A percentile compares a stretch with the other conserved stretches of the same genome.
Conservation (phyloP, 306 rosid genomes). For the Vicia sativa region DNA sequence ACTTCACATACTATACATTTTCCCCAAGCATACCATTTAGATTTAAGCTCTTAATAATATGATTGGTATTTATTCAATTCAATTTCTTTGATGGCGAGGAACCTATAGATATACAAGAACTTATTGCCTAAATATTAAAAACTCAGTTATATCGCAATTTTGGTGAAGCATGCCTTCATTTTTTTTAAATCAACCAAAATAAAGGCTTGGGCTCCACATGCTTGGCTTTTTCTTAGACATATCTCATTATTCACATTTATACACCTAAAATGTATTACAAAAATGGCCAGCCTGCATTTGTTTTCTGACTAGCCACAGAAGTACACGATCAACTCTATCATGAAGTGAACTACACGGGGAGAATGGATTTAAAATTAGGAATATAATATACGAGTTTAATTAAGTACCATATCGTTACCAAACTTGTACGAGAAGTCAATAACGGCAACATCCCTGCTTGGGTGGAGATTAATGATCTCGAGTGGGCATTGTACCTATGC, state of each 20-base stretch:
- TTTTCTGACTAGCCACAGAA: conserved; percentile 21
- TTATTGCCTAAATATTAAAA: conserved; percentile 3
- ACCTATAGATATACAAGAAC: background rate
- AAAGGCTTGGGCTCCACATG: conserved; percentile 18
- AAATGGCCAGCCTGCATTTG: background rate
- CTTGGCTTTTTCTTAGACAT: conserved; percentile 25
- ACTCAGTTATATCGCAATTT: conserved; percentile 10
- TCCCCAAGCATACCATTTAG: conserved; percentile 9
- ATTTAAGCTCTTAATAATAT: background rate
- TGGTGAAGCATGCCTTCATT: conserved; percentile 14
- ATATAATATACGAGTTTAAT: conserved; percentile 30
- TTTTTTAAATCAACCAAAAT: background rate
- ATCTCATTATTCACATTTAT: conserved; percentile 15
- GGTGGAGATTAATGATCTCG: conserved; percentile 82
- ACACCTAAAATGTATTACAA: conserved; percentile 17
- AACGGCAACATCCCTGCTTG: conserved; percentile 97
- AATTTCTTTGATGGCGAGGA: background rate
- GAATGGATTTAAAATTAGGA: conserved; percentile 3
- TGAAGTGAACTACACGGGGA: conserved; percentile 1
- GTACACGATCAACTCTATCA: conserved; percentile 13
- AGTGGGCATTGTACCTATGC: conserved; percentile 97
- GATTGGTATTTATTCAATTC: background rate
- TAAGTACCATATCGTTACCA: conserved; percentile 74
- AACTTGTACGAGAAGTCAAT: conserved; percentile 97
- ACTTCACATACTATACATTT: conserved; percentile 12